Evolutionary conservation across 2,329 filamentous ascomycete species (phyloP).

Genomic region (Stemphylium beticola): DNA sequence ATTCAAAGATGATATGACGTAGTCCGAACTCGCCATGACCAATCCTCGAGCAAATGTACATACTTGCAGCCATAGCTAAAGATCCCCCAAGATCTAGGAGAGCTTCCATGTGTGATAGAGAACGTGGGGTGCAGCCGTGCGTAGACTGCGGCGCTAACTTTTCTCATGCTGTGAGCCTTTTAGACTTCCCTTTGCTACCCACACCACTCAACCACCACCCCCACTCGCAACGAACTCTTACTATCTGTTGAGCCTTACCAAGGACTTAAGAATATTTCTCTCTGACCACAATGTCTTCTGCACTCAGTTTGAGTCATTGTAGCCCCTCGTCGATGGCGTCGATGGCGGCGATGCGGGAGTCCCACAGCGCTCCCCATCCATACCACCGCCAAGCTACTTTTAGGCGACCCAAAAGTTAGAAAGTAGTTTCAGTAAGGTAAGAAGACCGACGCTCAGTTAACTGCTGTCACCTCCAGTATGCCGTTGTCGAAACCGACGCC

Average conservation of each 20-base stretch:
- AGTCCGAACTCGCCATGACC: no score
- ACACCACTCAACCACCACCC: constrained; percentile 4
- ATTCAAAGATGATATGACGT: no score
- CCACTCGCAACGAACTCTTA: background rate
- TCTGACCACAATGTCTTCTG: background rate
- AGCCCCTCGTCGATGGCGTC: background rate
- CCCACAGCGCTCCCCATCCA: background rate
- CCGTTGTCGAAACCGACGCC: background rate
- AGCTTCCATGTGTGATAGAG: background rate
- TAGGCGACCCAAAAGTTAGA: background rate
- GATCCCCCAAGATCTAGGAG: background rate
- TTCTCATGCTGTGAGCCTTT: constrained; percentile 2
- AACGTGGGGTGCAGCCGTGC: background rate
- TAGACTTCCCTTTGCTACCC: background rate
- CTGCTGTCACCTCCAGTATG: background rate
- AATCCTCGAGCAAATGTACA: background rate
- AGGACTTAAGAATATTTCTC: background rate
- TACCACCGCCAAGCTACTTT: background rate
- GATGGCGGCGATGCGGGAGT: background rate
- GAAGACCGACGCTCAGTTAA: background rate
- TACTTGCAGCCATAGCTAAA: background rate
- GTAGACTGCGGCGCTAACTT: background rate
- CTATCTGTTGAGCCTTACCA: background rate
- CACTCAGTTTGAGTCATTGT: background rate
- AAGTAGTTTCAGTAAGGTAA: background rate